Base-by-base conservation (phyloP, 352 stramenopile species). In the Phytophthora foliorum region DNA sequence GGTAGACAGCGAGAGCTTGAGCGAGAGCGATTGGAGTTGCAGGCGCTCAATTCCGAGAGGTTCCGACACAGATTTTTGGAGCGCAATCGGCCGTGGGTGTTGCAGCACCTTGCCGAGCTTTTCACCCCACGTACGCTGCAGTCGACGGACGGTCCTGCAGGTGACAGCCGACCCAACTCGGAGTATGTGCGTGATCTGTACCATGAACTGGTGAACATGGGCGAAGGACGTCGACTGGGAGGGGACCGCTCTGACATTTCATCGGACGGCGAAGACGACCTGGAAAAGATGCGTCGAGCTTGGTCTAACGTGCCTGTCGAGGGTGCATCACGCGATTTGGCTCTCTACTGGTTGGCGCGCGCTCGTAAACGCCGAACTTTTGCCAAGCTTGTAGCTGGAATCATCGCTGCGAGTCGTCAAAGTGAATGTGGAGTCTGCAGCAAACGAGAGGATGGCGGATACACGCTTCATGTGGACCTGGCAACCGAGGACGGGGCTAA, bases 131-230 rank as follows among this genome's bases (percentile, higher is more conserved):
- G 95, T 10, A 97, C 90, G 38, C 77, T 99, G 34, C 76, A 96
- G 52, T 74, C 81, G 3, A 76, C 69, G 1, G 64, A 78, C 27
- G 73, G 68, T 4, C 59, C 59, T n/a, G 66, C 66, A 49, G 70
- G 70, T 39, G 58, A 77, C 16, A 63, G 69, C 0, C 83, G 92
- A 0, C 89, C 95, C 38, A 91, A 97, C 25, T 82, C 92, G 36
- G 96, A 99, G 69, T 99, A 98, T 66, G 84, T 99, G n/a, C 89
- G 95, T 21, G 93, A 99, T 73, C 85, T 99, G 13, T 99, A 99
- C 77, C 89, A 97, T 63, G 95, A 99, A 64, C 86, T 99, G 10
- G 94, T 98, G 76, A 91, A 90, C 46, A 97, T 98, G 87, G 90
- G 89, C 56, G 86, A 98, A 67, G 96, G 93, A 6, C 64, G 83